These are phyloP conservation scores for Alternaria viburni DNA, from an alignment of 2,329 filamentous ascomycete genomes.

Conservation along the genomic window DNA sequence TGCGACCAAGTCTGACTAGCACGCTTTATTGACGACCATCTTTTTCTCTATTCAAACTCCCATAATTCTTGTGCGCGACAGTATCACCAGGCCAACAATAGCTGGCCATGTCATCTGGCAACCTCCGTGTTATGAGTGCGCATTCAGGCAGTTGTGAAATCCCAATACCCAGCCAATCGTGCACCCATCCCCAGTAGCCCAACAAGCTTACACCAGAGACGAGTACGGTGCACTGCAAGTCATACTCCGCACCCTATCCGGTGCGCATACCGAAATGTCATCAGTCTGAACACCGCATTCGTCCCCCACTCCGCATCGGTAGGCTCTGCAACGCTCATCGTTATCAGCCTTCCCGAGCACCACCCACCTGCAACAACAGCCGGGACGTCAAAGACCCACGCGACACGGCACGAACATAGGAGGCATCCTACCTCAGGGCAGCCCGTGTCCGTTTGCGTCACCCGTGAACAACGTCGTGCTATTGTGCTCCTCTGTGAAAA, in stretches of 20 bases:
- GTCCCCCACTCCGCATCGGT: constrained; percentile 4
- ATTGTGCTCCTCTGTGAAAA: constrained; percentile 16
- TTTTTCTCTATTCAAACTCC: not conserved
- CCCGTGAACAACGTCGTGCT: constrained; percentile 1
- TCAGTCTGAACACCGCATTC: constrained; percentile 2
- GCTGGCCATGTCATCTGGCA: not conserved
- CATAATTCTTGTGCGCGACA: not conserved
- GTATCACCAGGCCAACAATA: constrained; percentile 3
- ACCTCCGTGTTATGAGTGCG: constrained; percentile 4
- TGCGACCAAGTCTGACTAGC: constrained; percentile 9
- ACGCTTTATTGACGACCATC: constrained; percentile 8
- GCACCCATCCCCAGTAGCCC: not conserved
- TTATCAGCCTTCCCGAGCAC: constrained; percentile 2
- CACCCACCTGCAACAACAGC: constrained; percentile 14
- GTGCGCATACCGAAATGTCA: constrained; percentile 9
- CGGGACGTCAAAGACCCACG: constrained; percentile 17
- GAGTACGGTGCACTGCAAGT: constrained; percentile 17
- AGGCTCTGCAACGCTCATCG: not conserved
- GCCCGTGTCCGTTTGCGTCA: constrained; percentile 11
- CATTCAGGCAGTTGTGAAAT: constrained; percentile 20
- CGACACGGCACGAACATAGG: constrained; percentile 18
- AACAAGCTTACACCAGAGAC: constrained; percentile 3
- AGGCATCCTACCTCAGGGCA: constrained; percentile 4
- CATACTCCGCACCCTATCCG: constrained; percentile 18
- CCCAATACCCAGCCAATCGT: constrained; percentile 10